Percentiles rank a stretch among this genome's conserved stretches.
These are phyloP conservation scores for Phylloporus arenicola DNA, from an alignment of 768 basidiomycete genomes.

Conservation along the genomic window DNA sequence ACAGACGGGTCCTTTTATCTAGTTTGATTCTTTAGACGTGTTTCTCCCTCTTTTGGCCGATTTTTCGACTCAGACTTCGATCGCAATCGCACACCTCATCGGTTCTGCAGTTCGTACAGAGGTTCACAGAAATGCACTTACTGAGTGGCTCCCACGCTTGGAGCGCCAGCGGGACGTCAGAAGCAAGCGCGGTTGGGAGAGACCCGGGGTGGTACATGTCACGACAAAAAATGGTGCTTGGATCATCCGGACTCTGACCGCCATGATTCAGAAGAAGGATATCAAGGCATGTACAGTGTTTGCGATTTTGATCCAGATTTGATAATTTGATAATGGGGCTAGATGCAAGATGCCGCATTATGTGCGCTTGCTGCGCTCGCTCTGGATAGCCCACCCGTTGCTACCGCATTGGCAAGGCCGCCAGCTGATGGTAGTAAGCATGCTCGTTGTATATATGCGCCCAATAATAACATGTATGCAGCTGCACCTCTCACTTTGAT, in stretches of 20 bases:
- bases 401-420: constrained; percentile 43
- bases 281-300: constrained; percentile 39
- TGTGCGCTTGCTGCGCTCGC: constrained; percentile 60
- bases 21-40: constrained; percentile 60
- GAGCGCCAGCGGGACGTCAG: constrained; percentile 54
- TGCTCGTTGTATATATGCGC: constrained; percentile 18
- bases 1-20: background rate
- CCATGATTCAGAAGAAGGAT: constrained; percentile 47
- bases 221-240: constrained; percentile 50
- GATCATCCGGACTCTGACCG: constrained; percentile 49
- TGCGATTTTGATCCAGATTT: background rate
- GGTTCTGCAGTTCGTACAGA: constrained; percentile 45
- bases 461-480: constrained; percentile 5
- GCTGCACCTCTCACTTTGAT: constrained; percentile 34
- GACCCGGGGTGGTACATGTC: constrained; percentile 37
- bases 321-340: background rate
- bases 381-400: constrained; percentile 55
- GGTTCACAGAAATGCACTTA: constrained; percentile 44
- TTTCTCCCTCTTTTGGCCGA: constrained; percentile 60
- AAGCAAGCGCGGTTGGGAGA: constrained; percentile 72
- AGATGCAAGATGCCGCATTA: constrained; percentile 66
- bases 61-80: constrained; percentile 36
- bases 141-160: constrained; percentile 57
- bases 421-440: constrained; percentile 35
- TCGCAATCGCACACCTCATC: constrained; percentile 56